Evolutionary conservation across 1,284 basidiomycete species (phyloP).

Genomic region (Naganishia cerealis): DNA sequence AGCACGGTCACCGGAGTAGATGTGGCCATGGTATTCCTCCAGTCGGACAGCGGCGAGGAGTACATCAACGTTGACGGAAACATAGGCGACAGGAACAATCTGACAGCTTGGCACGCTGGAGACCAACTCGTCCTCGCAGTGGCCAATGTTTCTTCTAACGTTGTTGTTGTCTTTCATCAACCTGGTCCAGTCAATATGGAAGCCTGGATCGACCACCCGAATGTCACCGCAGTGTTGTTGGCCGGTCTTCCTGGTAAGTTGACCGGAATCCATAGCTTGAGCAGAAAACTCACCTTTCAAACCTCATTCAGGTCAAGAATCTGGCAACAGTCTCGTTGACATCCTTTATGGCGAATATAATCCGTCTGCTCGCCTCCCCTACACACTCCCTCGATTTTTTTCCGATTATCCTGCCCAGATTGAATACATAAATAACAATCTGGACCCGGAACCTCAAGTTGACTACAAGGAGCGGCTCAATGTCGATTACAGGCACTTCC

Average conservation of each 20-base stretch:
- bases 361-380: constrained; percentile 73
- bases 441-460: constrained; percentile 57
- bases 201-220: constrained; percentile 67
- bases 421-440: constrained; percentile 45
- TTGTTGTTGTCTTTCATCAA: constrained; percentile 75
- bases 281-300: constrained; percentile 51
- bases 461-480: constrained; percentile 68
- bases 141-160: constrained; percentile 62
- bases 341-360: constrained; percentile 60
- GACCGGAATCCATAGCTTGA: not conserved
- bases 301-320: constrained; percentile 74
- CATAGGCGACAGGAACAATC: constrained; percentile 73
- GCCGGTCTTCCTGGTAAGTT: constrained; percentile 38
- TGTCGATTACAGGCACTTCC: constrained; percentile 77
- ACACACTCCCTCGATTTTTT: constrained; percentile 69
- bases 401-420: constrained; percentile 66
- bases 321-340: constrained; percentile 72
- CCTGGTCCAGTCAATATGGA: constrained; percentile 73
- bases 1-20: constrained; percentile 60
- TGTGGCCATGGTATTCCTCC: constrained; percentile 71
- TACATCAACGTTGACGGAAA: constrained; percentile 76
- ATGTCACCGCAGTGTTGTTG: constrained; percentile 62
- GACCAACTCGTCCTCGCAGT: constrained; percentile 57
- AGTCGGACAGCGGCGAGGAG: constrained; percentile 70
- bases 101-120: constrained; percentile 76